Percentiles rank a stretch among this genome's conserved stretches.
phyloP scores from a whole-genome alignment of 495 filamentous ascomycete species.

The Polyplosphaeria fusca region DNA sequence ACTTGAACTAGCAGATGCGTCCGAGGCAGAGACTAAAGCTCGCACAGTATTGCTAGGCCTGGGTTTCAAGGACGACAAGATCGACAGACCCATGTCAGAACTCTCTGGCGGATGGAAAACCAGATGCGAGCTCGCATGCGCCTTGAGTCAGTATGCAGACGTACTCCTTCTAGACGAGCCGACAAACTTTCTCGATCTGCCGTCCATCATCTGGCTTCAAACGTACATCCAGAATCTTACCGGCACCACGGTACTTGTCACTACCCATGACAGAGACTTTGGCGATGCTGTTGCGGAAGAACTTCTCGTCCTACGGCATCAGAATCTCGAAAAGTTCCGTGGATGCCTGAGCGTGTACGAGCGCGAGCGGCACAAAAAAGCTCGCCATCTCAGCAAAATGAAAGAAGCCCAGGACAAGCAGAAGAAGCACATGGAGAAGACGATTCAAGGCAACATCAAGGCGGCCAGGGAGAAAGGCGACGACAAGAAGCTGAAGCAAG shows the following conservation, averaged over 20 bases:
- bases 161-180: conserved; percentile 84
- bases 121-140: conserved; percentile 64
- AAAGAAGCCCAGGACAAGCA: conserved; percentile 76
- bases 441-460: conserved; percentile 65
- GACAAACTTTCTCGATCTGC: conserved; percentile 78
- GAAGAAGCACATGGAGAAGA: conserved; percentile 70
- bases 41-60: conserved; percentile 48
- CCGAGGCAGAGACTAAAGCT: conserved; percentile 36
- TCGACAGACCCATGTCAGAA: conserved; percentile 55
- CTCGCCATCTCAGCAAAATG: conserved; percentile 64
- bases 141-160: conserved; percentile 67
- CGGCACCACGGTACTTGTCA: conserved; percentile 60
- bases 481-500: conserved; percentile 74
- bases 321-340: conserved; percentile 63
- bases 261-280: conserved; percentile 79
- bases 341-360: conserved; percentile 71
- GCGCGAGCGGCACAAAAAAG: conserved; percentile 60
- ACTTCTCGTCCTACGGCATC: conserved; percentile 69
- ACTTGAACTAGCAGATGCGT: conserved; percentile 34
- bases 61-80: conserved; percentile 63
- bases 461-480: conserved; percentile 69
- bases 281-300: conserved; percentile 68
- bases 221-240: conserved; percentile 58
- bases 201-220: conserved; percentile 81
- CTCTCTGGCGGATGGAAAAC: conserved; percentile 81